phyloP scores from a whole-genome alignment of 2,329 filamentous ascomycete genomes.

The Sporothrix globosa region DNA sequence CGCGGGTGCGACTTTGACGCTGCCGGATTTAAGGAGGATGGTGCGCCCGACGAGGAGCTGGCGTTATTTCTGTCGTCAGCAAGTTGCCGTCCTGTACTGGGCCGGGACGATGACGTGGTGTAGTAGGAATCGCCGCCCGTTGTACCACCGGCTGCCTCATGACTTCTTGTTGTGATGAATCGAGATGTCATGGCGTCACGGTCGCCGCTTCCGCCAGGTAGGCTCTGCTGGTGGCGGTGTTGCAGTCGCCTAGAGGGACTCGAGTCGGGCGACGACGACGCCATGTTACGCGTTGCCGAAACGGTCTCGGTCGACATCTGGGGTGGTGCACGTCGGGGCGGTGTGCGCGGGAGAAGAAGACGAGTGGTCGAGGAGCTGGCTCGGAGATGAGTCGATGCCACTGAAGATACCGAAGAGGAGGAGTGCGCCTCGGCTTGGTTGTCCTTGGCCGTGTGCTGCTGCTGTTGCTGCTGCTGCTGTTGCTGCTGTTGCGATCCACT shows the following conservation, averaged over 20 bases:
- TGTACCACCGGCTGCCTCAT: slow-evolving; percentile 53
- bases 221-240: slow-evolving; percentile 36
- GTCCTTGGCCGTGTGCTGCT: background rate
- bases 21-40: background rate
- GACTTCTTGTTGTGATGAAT: slow-evolving; percentile 53
- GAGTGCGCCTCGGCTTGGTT: slow-evolving; percentile 7
- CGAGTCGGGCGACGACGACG: slow-evolving; percentile 42
- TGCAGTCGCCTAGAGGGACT: slow-evolving; percentile 35
- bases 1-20: background rate
- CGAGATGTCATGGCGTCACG: slow-evolving; percentile 59
- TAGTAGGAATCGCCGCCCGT: slow-evolving; percentile 59
- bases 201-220: slow-evolving; percentile 48
- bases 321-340: slow-evolving; percentile 64
- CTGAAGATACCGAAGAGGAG: slow-evolving; percentile 15
- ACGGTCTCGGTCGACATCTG: slow-evolving; percentile 63
- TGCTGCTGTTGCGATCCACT: background rate
- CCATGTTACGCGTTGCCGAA: slow-evolving; percentile 41
- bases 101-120: slow-evolving; percentile 42
- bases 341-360: slow-evolving; percentile 60
- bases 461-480: background rate
- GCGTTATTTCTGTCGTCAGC: slow-evolving; percentile 38
- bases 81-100: slow-evolving; percentile 31
- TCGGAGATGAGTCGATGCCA: background rate
- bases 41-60: background rate
- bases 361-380: slow-evolving; percentile 29